Percentiles rank a stretch among this genome's conserved stretches.
phyloP scores from a whole-genome alignment of 495 filamentous ascomycete species.

The Neurospora tetraspora region DNA sequence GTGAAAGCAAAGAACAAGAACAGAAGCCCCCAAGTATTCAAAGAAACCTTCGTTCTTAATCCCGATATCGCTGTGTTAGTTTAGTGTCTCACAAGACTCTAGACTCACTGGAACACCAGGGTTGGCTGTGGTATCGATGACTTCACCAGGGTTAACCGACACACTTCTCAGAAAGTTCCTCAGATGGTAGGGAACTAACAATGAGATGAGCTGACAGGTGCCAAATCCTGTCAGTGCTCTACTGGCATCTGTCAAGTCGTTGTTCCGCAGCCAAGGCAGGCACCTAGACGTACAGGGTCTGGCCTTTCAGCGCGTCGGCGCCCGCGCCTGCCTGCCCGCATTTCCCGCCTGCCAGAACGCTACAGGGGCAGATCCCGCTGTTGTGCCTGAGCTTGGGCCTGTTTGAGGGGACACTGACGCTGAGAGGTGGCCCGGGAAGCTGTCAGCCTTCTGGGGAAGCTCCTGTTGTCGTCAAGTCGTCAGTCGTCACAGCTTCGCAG shows the following conservation, averaged over 20 bases:
- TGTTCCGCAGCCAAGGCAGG: background rate
- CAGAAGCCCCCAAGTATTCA: background rate
- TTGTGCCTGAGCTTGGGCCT: conserved; percentile 1
- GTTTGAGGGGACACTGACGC: background rate
- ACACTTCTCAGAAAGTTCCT: background rate
- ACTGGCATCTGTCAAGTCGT: background rate
- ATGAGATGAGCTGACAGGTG: background rate
- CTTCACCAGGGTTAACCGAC: background rate
- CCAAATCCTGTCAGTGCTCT: background rate
- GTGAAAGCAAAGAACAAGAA: background rate
- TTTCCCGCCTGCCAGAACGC: background rate
- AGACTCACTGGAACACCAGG: background rate
- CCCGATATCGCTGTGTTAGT: background rate
- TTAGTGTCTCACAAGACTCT: background rate
- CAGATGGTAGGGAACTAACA: background rate
- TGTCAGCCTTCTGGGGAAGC: conserved; percentile 7
- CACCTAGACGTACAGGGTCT: background rate
- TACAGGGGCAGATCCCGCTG: background rate
- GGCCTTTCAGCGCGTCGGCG: background rate
- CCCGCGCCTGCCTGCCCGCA: background rate
- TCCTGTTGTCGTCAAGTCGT: background rate
- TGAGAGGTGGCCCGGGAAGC: background rate
- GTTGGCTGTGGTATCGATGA: background rate
- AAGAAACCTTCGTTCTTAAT: background rate
- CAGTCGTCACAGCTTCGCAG: conserved; percentile 16